These are phyloP conservation scores for Hortiboletus flavorubellus DNA, from an alignment of 768 basidiomycete species.

Conservation along the genomic window DNA sequence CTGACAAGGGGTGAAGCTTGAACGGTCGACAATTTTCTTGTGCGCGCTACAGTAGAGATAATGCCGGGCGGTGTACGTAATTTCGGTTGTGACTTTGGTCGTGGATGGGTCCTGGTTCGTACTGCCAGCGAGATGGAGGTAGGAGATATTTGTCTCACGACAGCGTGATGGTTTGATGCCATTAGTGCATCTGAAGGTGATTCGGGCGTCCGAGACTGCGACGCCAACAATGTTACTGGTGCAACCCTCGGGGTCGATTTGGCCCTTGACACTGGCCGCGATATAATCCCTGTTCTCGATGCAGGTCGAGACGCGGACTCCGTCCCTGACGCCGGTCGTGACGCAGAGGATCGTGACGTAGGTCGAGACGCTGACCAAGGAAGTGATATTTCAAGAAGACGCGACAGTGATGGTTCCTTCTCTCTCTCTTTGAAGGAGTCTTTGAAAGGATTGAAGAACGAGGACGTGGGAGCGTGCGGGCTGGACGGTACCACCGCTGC, in stretches of 20 bases:
- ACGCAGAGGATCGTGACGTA: conserved; percentile 9
- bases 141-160: not conserved
- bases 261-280: conserved; percentile 17
- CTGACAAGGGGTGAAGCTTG: conserved; percentile 28
- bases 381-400: conserved; percentile 33
- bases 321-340: conserved; percentile 14
- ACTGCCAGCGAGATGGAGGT: not conserved
- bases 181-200: not conserved
- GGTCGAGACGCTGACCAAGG: conserved; percentile 31
- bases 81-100: conserved; percentile 38
- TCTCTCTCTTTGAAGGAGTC: conserved; percentile 25
- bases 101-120: conserved; percentile 17
- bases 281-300: conserved; percentile 15
- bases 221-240: not conserved
- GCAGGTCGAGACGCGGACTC: conserved; percentile 16
- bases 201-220: conserved; percentile 1
- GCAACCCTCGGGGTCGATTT: not conserved
- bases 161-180: not conserved
- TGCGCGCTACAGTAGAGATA: conserved; percentile 2
- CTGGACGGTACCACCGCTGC: conserved; percentile 14
- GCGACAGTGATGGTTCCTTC: conserved; percentile 27
- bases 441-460: conserved; percentile 19
- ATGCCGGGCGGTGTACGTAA: conserved; percentile 12
- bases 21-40: conserved; percentile 29
- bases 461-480: conserved; percentile 15